Base-by-base conservation (phyloP, 2,329 filamentous ascomycete genomes). In the Colletotrichum viniferum region DNA sequence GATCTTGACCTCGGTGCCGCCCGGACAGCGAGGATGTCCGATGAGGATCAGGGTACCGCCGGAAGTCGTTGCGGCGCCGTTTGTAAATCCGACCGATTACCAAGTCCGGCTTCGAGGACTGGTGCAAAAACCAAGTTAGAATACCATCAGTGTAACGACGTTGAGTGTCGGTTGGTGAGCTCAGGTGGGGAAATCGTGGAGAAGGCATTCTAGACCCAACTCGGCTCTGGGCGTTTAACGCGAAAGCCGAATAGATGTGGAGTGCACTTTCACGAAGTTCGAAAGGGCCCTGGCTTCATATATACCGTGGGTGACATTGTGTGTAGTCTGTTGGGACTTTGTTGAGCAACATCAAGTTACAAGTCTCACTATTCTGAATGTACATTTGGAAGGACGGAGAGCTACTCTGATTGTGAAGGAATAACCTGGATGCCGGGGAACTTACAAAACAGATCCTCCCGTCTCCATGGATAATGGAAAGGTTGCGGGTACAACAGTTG, bases 181-280 rank as follows among this genome's bases (percentile, higher is more conserved):
- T 26, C 48, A 13, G 43, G 32, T 18, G n/a, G 5, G 14, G 26
- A 4, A 32, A 4, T 3, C 24, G 24, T n/a, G 60, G 26, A 30
- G 28, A 65, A 28, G 30, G 26, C 2, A 28, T 28, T 28, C 60
- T 55, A 52, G 43, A 52, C 43, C 10, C 43, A 52, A 52, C 30
- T 72, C 63, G 63, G 63, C 36, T 38, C 60, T 61, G 55, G 38
- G 14, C 34, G 18, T 62, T 62, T n/a, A 30, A 21, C 63, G 55
- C 70, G 70, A 72, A 72, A 4, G 16, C 43, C 69, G 69, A 60
- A 0, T 9, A 16, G 38, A 38, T 16, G 5, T 38, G 30, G 16
- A 30, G 58, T 13, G 28, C 2, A 12, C 2, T 18, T 58, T 4
- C 14, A 5, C 55, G 55, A 28, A 3, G 0, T 2, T 52, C 43